Percentiles rank a stretch among this genome's conserved stretches.
Evolutionary conservation across 2,329 filamentous ascomycete species (phyloP).

Genomic region (Zasmidium angulare): DNA sequence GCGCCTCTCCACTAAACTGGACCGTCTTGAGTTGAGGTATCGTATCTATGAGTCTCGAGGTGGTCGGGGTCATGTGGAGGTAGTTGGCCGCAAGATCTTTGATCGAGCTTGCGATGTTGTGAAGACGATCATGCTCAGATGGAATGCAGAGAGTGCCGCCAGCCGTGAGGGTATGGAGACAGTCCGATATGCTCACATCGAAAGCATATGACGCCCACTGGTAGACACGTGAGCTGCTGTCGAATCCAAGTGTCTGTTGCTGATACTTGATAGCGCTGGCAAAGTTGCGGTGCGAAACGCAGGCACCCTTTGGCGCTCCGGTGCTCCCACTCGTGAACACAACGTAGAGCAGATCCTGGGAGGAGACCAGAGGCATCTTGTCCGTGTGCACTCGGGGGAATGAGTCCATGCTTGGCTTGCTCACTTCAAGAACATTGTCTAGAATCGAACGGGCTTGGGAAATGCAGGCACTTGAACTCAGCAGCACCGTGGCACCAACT

Average conservation of each 20-base stretch:
- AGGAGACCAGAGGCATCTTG: not conserved
- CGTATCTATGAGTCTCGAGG: conserved; percentile 4
- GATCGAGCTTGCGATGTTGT: conserved; percentile 13
- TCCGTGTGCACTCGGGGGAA: not conserved
- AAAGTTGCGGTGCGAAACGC: conserved; percentile 6
- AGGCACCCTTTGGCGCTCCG: conserved; percentile 14
- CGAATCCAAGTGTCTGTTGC: not conserved
- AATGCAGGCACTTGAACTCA: not conserved
- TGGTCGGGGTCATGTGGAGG: conserved; percentile 9
- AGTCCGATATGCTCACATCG: conserved; percentile 15
- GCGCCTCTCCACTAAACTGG: conserved; percentile 11
- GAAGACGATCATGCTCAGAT: conserved; percentile 17
- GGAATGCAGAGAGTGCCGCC: conserved; percentile 26
- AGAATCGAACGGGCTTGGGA: not conserved
- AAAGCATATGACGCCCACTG: conserved; percentile 23
- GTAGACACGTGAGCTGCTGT: conserved; percentile 10
- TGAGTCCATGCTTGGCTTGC: not conserved
- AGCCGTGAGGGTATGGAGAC: conserved; percentile 8
- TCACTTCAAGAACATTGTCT: not conserved
- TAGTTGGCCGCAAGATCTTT: conserved; percentile 5
- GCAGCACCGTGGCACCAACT: not conserved
- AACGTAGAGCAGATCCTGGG: conserved; percentile 5
- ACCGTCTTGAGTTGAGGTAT: conserved; percentile 7
- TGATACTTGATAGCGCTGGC: not conserved
- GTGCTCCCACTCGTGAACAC: conserved; percentile 18